Evolutionary conservation across 176 grass and related monocot species (phyloP), one percentile per base, ranked within the genome.

Genomic region (Oryza punctata): DNA sequence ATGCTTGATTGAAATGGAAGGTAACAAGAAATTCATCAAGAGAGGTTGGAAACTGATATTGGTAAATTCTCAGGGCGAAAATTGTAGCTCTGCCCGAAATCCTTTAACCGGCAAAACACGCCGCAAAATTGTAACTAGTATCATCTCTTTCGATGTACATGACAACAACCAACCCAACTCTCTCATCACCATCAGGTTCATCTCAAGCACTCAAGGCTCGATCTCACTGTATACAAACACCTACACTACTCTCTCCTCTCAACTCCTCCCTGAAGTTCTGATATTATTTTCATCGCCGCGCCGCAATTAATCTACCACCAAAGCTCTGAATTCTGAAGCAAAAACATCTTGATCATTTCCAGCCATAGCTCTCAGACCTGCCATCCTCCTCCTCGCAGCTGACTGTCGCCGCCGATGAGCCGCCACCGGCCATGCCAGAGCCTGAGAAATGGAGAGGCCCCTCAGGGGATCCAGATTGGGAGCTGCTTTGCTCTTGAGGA

Each of bases 381-480:
- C 90, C 85, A 35, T 96, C 91, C 77, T 94, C 96, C 84, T 96
- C 93, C 83, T 94, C 87, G 1, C 81, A 85, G 84, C 89, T 92
- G 60, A 87, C 84, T 6, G 87, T 93, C 7, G 81, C 91, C 10
- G 84, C 78, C 5, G 96, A 83, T 16, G 96, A 95, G 87, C 76
- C 82, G 10, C 45, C 52, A 57, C 18, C 52, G 19, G 91, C 86
- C 21, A 75, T 18, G 52, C 80, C 89, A 0, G 96, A 91, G 38
- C 65, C 79, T 28, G 86, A 79, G 72, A 93, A 86, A 25, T 91
- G 85, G 52, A 95, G 81, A n/a, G 89, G 91, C 7, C 90, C 85
- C 3, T 90, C 85, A 44, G 96, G 96, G 32, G 96, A 96, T 5
- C 85, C 89, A 52, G 96, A 95, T 18, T 95, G 87, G 9, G 91